Base-by-base conservation (phyloP, 2,329 filamentous ascomycete genomes). In the Talaromyces sp. region DNA sequence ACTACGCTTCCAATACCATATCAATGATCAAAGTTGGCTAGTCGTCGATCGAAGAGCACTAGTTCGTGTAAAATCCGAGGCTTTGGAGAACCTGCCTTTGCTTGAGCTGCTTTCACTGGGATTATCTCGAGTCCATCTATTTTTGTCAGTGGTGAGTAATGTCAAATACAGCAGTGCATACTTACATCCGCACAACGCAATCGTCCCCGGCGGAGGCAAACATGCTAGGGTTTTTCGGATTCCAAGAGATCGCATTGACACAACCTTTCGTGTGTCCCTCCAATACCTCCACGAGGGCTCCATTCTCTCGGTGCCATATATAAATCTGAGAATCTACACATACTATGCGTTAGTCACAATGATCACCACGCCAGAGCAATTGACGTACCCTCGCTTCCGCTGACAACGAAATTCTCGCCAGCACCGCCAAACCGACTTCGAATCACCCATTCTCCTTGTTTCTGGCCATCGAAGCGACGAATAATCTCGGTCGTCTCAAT, bases 161-260 rank as follows among this genome's bases (percentile, higher is more conserved):
- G 22, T 11, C 16, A 43, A 5, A 33, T 3, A 52, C 6, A 52
- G 43, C 52, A 41, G 6, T 10, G 9, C 22, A 66, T 13, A 82
- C 90, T 83, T 82, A 97, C 90, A 99, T 93, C 79, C 90, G 89
- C 68, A 98, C 89, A 74, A 86, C 88, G 62, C 85, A 84, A 73
- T 98, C 95, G 75, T 99, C 95, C 19, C 94, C 93, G 66, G 91
- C 94, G 13, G 93, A 94, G 16, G 93, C 95, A 78, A 97, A 92
- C 82, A 97, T 89, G 67, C 86, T 87, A 0, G 92, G 88, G 73
- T 97, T 87, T 11, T 81, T 84, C 1, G 95, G 93, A 72, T 94
- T 95, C 94, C 95, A 99, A 24, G 90, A 85, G 43, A 96, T 90
- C 8, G 92, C 87, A 74, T 97, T 98, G 69, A 95, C 94, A 66